Percentiles rank a stretch among this genome's conserved stretches.
Conservation (phyloP, 108 stramenopile species). For the Skeletonema marinoi region DNA sequence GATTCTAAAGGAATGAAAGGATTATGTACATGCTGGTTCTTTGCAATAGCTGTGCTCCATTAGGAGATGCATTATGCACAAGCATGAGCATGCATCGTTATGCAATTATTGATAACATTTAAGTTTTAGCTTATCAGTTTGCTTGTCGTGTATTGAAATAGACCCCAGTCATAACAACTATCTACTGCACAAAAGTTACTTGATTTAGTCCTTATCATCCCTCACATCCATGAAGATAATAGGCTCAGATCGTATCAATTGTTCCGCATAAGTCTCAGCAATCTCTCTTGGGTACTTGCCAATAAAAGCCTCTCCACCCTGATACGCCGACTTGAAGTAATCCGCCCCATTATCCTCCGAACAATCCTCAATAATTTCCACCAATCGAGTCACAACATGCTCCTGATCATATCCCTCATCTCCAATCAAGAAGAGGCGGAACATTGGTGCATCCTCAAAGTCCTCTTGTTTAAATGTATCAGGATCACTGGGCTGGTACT, state of each 20-base stretch:
- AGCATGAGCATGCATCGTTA: not conserved
- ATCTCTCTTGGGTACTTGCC: constrained; percentile 84
- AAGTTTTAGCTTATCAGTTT: not conserved
- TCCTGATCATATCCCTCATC: constrained; percentile 87
- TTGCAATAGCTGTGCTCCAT: not conserved
- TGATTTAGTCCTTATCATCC: constrained; percentile 62
- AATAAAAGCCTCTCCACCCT: constrained; percentile 74
- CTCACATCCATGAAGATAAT: constrained; percentile 85
- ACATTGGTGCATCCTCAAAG: constrained; percentile 92
- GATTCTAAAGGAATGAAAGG: constrained; percentile 56
- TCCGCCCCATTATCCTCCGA: constrained; percentile 74
- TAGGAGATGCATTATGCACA: not conserved
- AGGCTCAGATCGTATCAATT: constrained; percentile 83
- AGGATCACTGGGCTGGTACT: constrained; percentile 54
- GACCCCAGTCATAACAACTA: no score
- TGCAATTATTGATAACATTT: not conserved
- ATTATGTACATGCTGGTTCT: not conserved
- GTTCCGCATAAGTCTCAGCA: constrained; percentile 86
- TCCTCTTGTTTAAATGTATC: constrained; percentile 64
- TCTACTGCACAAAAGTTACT: not conserved
- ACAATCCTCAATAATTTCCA: constrained; percentile 74
- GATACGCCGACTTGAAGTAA: constrained; percentile 67
- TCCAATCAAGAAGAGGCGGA: constrained; percentile 81
- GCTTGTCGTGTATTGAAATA: not conserved
- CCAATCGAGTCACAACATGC: constrained; percentile 84